phyloP scores from a whole-genome alignment of 2,329 filamentous ascomycete genomes.

The Gnomoniopsis smithogilvyi region DNA sequence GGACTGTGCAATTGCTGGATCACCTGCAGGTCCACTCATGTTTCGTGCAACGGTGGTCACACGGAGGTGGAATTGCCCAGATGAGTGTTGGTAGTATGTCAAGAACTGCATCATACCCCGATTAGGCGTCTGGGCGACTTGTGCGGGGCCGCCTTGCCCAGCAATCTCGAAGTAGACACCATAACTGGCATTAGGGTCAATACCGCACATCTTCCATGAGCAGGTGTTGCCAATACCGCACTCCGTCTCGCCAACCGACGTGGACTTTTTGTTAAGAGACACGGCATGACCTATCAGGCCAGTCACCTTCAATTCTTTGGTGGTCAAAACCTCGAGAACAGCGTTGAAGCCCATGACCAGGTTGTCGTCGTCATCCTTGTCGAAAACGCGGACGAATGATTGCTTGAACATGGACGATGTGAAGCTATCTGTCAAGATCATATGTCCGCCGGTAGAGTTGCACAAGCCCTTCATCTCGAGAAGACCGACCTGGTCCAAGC shows the following conservation, averaged over 20 bases:
- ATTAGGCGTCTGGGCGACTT: conserved; percentile 82
- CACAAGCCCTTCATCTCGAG: conserved; percentile 97
- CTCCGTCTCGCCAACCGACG: conserved; percentile 94
- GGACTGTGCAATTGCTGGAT: conserved; percentile 91
- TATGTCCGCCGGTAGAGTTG: conserved; percentile 95
- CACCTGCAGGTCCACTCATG: conserved; percentile 87
- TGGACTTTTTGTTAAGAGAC: conserved; percentile 96
- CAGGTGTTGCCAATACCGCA: conserved; percentile 98
- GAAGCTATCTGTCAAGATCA: conserved; percentile 97
- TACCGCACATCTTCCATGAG: conserved; percentile 99
- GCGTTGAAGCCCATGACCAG: conserved; percentile 98
- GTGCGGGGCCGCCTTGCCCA: conserved; percentile 80
- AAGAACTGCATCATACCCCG: conserved; percentile 97
- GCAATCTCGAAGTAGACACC: conserved; percentile 98
- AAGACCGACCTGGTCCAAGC: conserved; percentile 93
- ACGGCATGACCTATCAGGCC: conserved; percentile 95
- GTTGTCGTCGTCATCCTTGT: conserved; percentile 93
- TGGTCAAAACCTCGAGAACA: conserved; percentile 90
- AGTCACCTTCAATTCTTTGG: conserved; percentile 97
- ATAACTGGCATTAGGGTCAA: conserved; percentile 90
- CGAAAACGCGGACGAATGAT: conserved; percentile 94
- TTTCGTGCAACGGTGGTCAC: conserved; percentile 93
- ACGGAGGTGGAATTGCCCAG: conserved; percentile 90
- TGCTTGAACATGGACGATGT: conserved; percentile 99
- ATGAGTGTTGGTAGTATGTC: conserved; percentile 97